These are phyloP conservation scores for Fusarium sp. DNA, from an alignment of 2,329 filamentous ascomycete species.

Conservation along the genomic window DNA sequence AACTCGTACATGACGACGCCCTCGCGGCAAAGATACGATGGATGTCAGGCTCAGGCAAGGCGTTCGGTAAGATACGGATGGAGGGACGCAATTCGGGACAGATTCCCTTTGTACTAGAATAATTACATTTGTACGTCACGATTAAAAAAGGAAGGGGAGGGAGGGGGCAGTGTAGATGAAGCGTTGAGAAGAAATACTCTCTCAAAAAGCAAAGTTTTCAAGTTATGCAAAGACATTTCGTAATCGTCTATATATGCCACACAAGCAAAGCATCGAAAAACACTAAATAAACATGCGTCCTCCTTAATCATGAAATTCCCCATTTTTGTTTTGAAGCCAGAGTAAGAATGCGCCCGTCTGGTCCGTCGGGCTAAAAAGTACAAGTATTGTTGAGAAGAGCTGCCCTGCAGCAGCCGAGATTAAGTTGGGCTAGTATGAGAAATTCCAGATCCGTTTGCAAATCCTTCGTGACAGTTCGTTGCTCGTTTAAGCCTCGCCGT, in stretches of 20 bases:
- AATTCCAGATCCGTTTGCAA: slow-evolving; percentile 14
- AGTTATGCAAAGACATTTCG: slow-evolving; percentile 37
- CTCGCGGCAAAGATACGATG: slow-evolving; percentile 6
- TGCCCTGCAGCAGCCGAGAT: slow-evolving; percentile 20
- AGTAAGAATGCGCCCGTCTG: slow-evolving; percentile 33
- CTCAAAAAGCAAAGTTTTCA: slow-evolving; percentile 14
- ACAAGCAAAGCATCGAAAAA: slow-evolving; percentile 4
- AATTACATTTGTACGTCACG: slow-evolving; percentile 34
- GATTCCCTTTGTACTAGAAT: slow-evolving; percentile 32
- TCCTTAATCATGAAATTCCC: slow-evolving; percentile 20
- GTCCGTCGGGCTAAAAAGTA: slow-evolving; percentile 31
- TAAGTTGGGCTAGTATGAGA: slow-evolving; percentile 29
- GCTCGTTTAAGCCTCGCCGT: slow-evolving; percentile 33
- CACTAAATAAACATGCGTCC: slow-evolving; percentile 12
- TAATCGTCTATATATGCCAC: slow-evolving; percentile 37
- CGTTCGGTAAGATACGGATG: slow-evolving; percentile 18
- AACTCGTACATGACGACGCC: slow-evolving; percentile 31
- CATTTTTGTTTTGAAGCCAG: slow-evolving; percentile 18
- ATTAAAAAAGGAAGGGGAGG: slow-evolving; percentile 4
- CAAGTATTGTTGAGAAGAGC: slow-evolving; percentile 7
- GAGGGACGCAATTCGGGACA: neutral
- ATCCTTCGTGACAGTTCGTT: slow-evolving; percentile 14
- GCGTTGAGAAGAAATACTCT: slow-evolving; percentile 15
- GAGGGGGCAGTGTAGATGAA: neutral
- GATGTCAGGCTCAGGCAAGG: slow-evolving; percentile 12